Evolutionary conservation across 192 early-diverging fungal species (phyloP).

Genomic region (Coemansia sp.): DNA sequence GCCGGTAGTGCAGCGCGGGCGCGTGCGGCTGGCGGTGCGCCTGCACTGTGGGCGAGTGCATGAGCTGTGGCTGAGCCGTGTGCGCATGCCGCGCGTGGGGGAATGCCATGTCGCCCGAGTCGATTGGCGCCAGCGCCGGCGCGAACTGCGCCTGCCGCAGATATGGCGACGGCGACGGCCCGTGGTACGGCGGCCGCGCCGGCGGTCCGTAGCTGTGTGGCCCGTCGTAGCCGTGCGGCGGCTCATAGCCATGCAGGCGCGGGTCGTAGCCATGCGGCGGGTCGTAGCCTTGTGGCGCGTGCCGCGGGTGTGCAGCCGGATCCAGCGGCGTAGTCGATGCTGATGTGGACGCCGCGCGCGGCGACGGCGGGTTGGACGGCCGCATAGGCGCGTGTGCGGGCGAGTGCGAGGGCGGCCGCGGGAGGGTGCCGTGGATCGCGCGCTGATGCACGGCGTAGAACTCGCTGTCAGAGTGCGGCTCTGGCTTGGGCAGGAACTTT

Average conservation of each 20-base stretch:
- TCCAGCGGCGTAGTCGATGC: constrained; percentile 23
- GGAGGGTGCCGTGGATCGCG: background rate
- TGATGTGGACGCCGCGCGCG: constrained; percentile 16
- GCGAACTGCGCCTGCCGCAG: background rate
- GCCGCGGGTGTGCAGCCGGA: background rate
- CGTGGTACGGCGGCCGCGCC: background rate
- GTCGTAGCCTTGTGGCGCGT: background rate
- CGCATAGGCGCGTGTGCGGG: constrained; percentile 9
- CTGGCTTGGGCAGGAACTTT: background rate
- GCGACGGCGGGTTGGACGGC: constrained; percentile 8
- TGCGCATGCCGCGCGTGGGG: constrained; percentile 1
- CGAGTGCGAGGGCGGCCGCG: background rate
- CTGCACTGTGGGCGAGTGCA: constrained; percentile 9
- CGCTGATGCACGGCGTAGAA: constrained; percentile 15
- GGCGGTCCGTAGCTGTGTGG: background rate
- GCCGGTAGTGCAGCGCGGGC: constrained; percentile 1
- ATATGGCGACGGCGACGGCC: background rate
- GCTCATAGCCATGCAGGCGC: background rate
- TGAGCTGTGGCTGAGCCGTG: constrained; percentile 19
- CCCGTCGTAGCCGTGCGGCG: background rate
- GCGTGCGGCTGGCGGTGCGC: constrained; percentile 10
- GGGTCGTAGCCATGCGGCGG: background rate
- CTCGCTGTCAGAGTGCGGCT: constrained; percentile 5
- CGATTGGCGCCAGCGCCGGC: constrained; percentile 5
- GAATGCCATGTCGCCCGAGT: background rate